Conservation (phyloP, 2,329 filamentous ascomycete genomes). For the Talaromyces sp. region DNA sequence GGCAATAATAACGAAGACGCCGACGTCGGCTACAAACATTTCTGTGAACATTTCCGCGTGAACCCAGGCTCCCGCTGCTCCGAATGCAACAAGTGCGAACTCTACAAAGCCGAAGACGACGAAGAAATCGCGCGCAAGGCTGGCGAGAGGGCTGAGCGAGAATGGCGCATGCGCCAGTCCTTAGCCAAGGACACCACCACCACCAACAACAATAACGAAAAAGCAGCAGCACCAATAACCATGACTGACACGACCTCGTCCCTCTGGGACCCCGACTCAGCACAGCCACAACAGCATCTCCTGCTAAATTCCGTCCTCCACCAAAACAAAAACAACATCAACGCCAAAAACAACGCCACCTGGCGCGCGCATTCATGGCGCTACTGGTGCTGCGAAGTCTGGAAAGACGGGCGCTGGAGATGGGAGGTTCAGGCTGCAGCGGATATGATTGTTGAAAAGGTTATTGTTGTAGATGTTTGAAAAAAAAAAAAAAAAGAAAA, state of each 20-base stretch:
- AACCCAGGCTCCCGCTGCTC: slow-evolving; percentile 68
- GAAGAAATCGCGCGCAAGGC: slow-evolving; percentile 63
- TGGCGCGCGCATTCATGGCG: slow-evolving; percentile 14
- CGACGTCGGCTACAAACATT: slow-evolving; percentile 79
- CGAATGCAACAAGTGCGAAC: slow-evolving; percentile 75
- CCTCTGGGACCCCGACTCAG: neutral
- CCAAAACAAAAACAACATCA: neutral
- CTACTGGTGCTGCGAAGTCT: slow-evolving; percentile 33
- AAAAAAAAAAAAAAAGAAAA: too few species aligned
- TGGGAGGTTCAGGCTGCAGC: slow-evolving; percentile 34
- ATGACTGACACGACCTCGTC: neutral
- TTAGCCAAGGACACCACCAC: slow-evolving; percentile 15
- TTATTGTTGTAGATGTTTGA: slow-evolving; percentile 26
- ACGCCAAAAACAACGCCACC: neutral
- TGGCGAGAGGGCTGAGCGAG: slow-evolving; percentile 63
- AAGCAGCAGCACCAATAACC: slow-evolving; percentile 6
- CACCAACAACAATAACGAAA: slow-evolving; percentile 14
- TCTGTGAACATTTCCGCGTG: slow-evolving; percentile 90
- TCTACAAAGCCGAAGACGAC: slow-evolving; percentile 67
- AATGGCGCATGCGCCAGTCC: slow-evolving; percentile 63
- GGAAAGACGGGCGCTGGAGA: slow-evolving; percentile 36
- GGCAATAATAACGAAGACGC: slow-evolving; percentile 17
- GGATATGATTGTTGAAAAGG: slow-evolving; percentile 35
- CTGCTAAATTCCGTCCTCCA: slow-evolving; percentile 1
- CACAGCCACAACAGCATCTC: neutral